Conservation (phyloP, 2,329 filamentous ascomycete species). For the Pestalotiopsis sp. region DNA sequence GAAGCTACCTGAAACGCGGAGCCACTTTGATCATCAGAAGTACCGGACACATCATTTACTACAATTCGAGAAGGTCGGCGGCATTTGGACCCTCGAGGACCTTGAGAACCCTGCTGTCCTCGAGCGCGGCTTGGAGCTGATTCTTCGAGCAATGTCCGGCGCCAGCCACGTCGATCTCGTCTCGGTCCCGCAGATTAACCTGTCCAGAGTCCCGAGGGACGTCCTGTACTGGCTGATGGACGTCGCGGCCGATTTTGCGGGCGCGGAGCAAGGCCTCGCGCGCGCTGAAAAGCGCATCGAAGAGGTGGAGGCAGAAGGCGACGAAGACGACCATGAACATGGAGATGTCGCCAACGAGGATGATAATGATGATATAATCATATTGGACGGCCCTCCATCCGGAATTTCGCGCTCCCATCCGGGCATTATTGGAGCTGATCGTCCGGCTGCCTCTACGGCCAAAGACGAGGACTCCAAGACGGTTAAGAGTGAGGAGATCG, state of each 20-base stretch:
- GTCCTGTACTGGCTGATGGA: background rate
- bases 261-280: too few relatives aligned
- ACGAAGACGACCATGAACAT: too few relatives aligned
- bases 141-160: slow-evolving; percentile 26
- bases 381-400: too few relatives aligned
- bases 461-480: too few relatives aligned
- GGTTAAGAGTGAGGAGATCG: too few relatives aligned
- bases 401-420: too few relatives aligned
- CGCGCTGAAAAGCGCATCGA: too few relatives aligned
- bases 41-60: slow-evolving; percentile 27
- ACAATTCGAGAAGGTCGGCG: slow-evolving; percentile 14
- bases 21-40: slow-evolving; percentile 26
- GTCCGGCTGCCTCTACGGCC: too few relatives aligned
- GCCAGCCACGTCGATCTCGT: slow-evolving; percentile 25
- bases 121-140: slow-evolving; percentile 29
- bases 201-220: slow-evolving; percentile 12
- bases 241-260: background rate
- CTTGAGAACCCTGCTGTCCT: slow-evolving; percentile 25
- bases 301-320: too few relatives aligned
- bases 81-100: slow-evolving; percentile 19
- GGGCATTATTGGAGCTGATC: too few relatives aligned
- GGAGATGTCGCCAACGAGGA: too few relatives aligned
- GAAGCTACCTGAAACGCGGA: slow-evolving; percentile 18
- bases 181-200: slow-evolving; percentile 27
- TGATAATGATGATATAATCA: too few relatives aligned